Evolutionary conservation across 345 rosid species (phyloP), one percentile per base, ranked within the genome.

Genomic region (Cardamine occulta): DNA sequence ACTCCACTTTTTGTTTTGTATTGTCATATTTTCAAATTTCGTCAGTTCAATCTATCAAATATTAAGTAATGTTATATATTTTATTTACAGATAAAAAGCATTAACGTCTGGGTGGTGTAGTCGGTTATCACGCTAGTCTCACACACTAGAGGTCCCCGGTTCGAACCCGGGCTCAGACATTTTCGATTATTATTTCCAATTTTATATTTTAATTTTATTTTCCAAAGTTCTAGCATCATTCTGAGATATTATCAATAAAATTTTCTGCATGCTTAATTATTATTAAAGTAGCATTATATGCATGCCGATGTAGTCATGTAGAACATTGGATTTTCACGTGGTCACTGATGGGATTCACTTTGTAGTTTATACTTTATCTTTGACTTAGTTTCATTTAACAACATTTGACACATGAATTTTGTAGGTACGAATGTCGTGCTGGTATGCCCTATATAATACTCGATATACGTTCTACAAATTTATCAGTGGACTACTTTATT

Each of bases 121-220:
- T 76, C 66, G 88, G 89, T 87, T 80, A 89, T 87, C 88, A 85
- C 86, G 85, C 84, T 86, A 91, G 93, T 87, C 95, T 87, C 88
- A 86, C 93, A 82, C 94, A 86, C 94, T 85, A 85, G 83, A 86
- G 89, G 88, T 84, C 94, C 86, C 88, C 83, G 81, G 86, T 87
- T 87, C 87, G 85, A 88, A 87, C 85, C 87, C 89, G 86, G 88
- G 83, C 87, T 86, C 83, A 86, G 88, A 85, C 88, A 88, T 0
- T 2, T 32, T 4, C 9, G 7, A 13, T 12, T 29, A 0, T 37
- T 9, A 34, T 7, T 7, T 7, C 31, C 31, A 5, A 4, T 28
- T 28, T 28, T 28, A 28, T 28, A 4, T 28, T 28, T 28, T 28
- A 4, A 24, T 24, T 24, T 24, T 24, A 24, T 28, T 28, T 28